phyloP scores from a whole-genome alignment of 2,329 filamentous ascomycete species.

The Aspergillus brasiliensis region DNA sequence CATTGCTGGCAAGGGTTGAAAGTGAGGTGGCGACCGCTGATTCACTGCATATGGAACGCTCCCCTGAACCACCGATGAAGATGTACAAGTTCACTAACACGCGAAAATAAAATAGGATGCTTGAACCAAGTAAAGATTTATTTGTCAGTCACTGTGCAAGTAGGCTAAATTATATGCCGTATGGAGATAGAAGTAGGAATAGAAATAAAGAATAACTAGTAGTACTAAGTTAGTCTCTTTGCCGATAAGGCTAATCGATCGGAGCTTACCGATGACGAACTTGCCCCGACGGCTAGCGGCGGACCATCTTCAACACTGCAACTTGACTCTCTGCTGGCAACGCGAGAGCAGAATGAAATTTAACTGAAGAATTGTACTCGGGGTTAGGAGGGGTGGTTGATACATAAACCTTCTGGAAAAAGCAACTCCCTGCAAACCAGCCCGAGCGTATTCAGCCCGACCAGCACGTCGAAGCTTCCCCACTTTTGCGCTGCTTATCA shows the following conservation, averaged over 20 bases:
- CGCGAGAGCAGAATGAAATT: too few relatives aligned
- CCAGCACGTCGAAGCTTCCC: neutral
- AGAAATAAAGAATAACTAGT: neutral
- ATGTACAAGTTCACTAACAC: neutral
- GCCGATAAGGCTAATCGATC: slow-evolving; percentile 14
- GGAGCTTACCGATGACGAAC: slow-evolving; percentile 26
- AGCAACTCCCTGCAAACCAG: neutral
- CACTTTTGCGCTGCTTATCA: slow-evolving; percentile 7
- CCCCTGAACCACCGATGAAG: neutral
- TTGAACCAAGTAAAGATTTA: too few relatives aligned
- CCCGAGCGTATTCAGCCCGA: neutral
- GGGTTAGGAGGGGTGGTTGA: neutral
- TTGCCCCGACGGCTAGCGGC: neutral
- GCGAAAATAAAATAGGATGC: too few relatives aligned
- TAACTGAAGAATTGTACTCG: neutral
- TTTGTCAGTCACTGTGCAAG: neutral
- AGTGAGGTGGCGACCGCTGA: slow-evolving; percentile 6
- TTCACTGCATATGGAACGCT: neutral
- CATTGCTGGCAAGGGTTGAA: neutral
- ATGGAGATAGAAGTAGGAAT: neutral
- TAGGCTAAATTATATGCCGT: neutral
- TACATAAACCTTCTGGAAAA: neutral
- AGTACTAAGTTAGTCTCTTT: neutral
- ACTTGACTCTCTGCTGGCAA: neutral
- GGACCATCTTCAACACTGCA: neutral